Evolutionary conservation across 1,284 basidiomycete genomes (phyloP), one percentile per base, ranked within the genome.

Genomic region (Boletus smithii): DNA sequence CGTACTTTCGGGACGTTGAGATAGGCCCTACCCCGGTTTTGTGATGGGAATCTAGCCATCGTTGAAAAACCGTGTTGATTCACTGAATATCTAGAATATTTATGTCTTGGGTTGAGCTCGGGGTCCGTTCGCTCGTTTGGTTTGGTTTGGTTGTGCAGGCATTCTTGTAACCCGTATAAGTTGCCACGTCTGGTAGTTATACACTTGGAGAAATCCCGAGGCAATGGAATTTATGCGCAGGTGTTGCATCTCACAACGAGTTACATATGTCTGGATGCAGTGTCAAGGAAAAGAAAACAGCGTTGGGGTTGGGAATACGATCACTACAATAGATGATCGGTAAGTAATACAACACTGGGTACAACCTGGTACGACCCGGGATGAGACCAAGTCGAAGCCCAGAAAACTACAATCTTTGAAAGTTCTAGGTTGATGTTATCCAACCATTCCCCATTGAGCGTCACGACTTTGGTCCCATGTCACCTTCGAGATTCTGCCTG

Each of bases 401-500:
- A 31, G 46, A 48, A 37, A 52, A 45, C 37, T 49, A 32, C 44
- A 44, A 42, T 56, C 48, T 46, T 49, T 49, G 42, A 34, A 34
- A 40, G 38, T 37, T 51, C 43, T 44, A 47, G 20, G 39, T 48
- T 45, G 44, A 45, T 30, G 38, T 26, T 27, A 38, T 49, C 45
- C 50, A 40, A 52, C 40, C 42, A 16, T 34, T 43, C 18, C 38
- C 27, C 9, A 23, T 37, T 16, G 23, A 30, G 46, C 42, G 42
- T 67, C 50, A 62, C 17, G 61, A 53, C 48, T 51, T 59, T 34
- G 63, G 51, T 44, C 51, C 66, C 42, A 51, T 43, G 32, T 55
- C 50, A 38, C 53, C 73, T 18, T 71, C 68, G 32, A 85, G 63
- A 51, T 79, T 75, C 62, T 81, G 80, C 53, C 67, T 77, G 31